Conservation (phyloP, 805 yeast genomes). For the Cyberlindnera americana region DNA sequence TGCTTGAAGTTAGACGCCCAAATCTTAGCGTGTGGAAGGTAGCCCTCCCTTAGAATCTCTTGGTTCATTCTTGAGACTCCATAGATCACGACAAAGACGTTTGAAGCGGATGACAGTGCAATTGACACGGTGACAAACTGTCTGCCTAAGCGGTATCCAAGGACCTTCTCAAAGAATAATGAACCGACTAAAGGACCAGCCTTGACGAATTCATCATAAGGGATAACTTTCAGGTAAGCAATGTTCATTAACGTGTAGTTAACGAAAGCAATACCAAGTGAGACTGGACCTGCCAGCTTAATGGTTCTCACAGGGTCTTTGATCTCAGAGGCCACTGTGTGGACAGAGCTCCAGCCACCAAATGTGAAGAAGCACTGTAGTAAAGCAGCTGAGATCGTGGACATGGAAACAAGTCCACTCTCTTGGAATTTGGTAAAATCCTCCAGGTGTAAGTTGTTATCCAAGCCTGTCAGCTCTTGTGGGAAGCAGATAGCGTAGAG, state of each 20-base stretch:
- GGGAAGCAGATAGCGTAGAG: slow-evolving; percentile 48
- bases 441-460: slow-evolving; percentile 31
- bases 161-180: slow-evolving; percentile 50
- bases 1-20: slow-evolving; percentile 55
- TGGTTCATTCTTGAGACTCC: slow-evolving; percentile 60
- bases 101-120: slow-evolving; percentile 60
- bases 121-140: slow-evolving; percentile 53
- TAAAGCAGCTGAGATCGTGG: slow-evolving; percentile 52
- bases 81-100: slow-evolving; percentile 58
- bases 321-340: slow-evolving; percentile 58
- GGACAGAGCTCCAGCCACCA: slow-evolving; percentile 63
- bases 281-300: slow-evolving; percentile 57
- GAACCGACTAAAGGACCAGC: slow-evolving; percentile 62
- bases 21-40: slow-evolving; percentile 46
- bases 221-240: slow-evolving; percentile 53
- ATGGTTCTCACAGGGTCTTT: slow-evolving; percentile 55
- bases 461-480: slow-evolving; percentile 40
- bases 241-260: slow-evolving; percentile 51
- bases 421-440: slow-evolving; percentile 33
- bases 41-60: slow-evolving; percentile 63
- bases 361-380: slow-evolving; percentile 57
- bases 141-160: slow-evolving; percentile 50
- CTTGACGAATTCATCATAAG: slow-evolving; percentile 47
- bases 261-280: slow-evolving; percentile 43
- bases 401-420: slow-evolving; percentile 31